Conservation (phyloP, 768 basidiomycete genomes). For the Tulasnella sp. region DNA sequence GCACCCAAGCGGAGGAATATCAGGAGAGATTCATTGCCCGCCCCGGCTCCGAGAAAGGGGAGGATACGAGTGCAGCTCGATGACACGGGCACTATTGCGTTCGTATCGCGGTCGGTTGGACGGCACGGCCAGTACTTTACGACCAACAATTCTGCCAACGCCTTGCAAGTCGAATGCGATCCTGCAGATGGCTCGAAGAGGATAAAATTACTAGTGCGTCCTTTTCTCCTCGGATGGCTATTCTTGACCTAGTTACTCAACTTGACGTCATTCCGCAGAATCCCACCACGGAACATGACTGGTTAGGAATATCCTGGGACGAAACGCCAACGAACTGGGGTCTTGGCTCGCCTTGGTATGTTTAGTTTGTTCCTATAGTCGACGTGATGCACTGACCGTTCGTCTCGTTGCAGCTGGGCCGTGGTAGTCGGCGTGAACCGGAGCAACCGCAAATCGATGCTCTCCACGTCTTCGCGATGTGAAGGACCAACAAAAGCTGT, state of each 20-base stretch:
- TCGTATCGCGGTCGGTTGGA: not conserved
- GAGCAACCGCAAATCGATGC: slow-evolving; percentile 16
- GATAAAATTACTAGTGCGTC: not conserved
- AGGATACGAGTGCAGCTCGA: not conserved
- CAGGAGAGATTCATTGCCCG: not conserved
- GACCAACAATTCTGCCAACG: not conserved
- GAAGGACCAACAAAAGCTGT: slow-evolving; percentile 18
- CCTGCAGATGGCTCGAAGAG: not conserved
- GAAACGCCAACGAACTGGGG: not conserved
- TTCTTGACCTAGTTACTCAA: not conserved
- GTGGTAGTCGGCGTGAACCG: slow-evolving; percentile 5
- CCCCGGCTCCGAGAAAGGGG: not conserved
- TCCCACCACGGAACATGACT: not conserved
- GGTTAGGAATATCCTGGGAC: not conserved
- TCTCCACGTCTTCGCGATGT: slow-evolving; percentile 1
- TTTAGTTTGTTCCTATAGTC: not conserved
- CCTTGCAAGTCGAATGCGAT: not conserved
- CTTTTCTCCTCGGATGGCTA: not conserved
- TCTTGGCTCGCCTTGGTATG: not conserved
- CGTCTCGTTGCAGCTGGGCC: not conserved
- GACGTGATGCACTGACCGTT: not conserved
- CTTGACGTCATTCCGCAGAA: not conserved
- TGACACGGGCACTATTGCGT: not conserved
- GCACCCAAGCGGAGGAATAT: not conserved
- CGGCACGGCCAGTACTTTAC: slow-evolving; percentile 2